Percentiles rank a stretch among this genome's conserved stretches.
Conservation (phyloP, 2,329 filamentous ascomycete genomes). For the Sarocladiaceae sp. region DNA sequence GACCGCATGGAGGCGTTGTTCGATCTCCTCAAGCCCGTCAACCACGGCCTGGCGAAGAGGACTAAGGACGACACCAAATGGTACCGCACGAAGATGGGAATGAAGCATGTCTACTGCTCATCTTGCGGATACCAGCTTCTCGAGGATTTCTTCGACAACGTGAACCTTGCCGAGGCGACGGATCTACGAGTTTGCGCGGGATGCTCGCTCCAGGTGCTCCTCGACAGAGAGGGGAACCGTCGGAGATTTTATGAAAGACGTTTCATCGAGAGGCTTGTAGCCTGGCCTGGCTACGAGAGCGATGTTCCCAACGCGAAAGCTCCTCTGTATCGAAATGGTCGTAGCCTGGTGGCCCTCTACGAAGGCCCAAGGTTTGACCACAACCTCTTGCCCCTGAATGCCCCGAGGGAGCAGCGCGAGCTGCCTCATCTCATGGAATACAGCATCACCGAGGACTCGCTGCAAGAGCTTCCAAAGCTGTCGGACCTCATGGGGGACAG, state of each 20-base stretch:
- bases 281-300: constrained; percentile 15
- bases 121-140: constrained; percentile 30
- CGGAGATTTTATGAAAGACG: constrained; percentile 18
- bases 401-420: neutral
- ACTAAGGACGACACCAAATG: constrained; percentile 17
- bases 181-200: constrained; percentile 21
- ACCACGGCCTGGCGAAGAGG: constrained; percentile 19
- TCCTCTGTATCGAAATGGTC: constrained; percentile 18
- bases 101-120: constrained; percentile 22
- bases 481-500: constrained; percentile 12
- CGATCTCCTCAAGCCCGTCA: constrained; percentile 29
- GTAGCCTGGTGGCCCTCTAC: constrained; percentile 17
- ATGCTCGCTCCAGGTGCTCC: constrained; percentile 21
- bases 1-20: constrained; percentile 19
- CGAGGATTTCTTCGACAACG: constrained; percentile 23
- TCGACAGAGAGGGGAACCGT: constrained; percentile 28
- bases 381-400: neutral
- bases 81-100: constrained; percentile 17
- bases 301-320: constrained; percentile 27
- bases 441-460: constrained; percentile 24
- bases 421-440: neutral
- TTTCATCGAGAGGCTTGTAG: constrained; percentile 16
- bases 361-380: constrained; percentile 10
- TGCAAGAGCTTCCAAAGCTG: constrained; percentile 24
- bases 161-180: neutral